phyloP scores from a whole-genome alignment of 192 early-diverging fungal species.

The Coemansia furcata region DNA sequence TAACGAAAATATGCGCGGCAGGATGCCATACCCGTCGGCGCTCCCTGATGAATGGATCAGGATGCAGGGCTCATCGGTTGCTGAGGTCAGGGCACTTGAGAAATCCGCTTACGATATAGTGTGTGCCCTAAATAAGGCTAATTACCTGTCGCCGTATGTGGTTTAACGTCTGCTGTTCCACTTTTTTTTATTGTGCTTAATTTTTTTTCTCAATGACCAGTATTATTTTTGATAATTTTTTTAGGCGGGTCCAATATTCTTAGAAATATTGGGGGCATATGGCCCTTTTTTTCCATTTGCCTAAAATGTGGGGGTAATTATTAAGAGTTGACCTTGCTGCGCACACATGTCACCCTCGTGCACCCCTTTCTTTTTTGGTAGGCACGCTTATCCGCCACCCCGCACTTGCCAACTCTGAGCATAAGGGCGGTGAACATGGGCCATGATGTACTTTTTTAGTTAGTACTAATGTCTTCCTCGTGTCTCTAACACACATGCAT shows the following conservation, averaged over 20 bases:
- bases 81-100: constrained; percentile 29
- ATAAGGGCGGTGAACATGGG: neutral
- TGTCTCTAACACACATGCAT: constrained; percentile 28
- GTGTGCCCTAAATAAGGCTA: constrained; percentile 31
- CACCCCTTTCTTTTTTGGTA: neutral
- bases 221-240: neutral
- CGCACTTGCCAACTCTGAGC: neutral
- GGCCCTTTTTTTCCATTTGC: neutral
- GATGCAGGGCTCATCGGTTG: constrained; percentile 33
- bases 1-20: constrained; percentile 39
- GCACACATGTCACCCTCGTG: neutral
- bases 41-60: constrained; percentile 36
- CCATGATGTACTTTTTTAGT: neutral
- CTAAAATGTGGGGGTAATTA: neutral
- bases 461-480: constrained; percentile 13
- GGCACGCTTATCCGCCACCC: neutral
- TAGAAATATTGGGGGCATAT: neutral
- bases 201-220: neutral
- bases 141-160: constrained; percentile 46
- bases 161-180: constrained; percentile 10
- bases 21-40: constrained; percentile 22
- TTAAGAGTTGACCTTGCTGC: neutral
- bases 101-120: constrained; percentile 20
- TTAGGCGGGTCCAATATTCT: neutral
- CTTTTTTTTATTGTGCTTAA: neutral